Evolutionary conservation across 495 filamentous ascomycete genomes (phyloP).

Genomic region (Penicillium bovifimosum): DNA sequence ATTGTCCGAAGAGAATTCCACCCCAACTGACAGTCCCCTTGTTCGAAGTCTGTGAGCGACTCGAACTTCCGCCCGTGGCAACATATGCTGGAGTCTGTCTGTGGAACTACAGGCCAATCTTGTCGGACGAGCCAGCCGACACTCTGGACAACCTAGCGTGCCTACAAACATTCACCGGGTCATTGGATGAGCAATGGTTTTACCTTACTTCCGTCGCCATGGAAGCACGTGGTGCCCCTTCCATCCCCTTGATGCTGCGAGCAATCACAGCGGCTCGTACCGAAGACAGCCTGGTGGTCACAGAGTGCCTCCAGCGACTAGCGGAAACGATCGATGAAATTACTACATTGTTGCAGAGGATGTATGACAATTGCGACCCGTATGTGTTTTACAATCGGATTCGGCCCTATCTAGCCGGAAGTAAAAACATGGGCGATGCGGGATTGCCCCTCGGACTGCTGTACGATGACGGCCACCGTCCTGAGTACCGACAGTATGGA

Average conservation of each 20-base stretch:
- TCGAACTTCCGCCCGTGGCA: slow-evolving; percentile 89
- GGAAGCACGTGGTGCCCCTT: slow-evolving; percentile 86
- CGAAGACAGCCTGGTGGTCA: slow-evolving; percentile 65
- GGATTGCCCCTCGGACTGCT: slow-evolving; percentile 81
- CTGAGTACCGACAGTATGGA: slow-evolving; percentile 69
- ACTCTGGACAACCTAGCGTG: slow-evolving; percentile 79
- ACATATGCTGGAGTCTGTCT: slow-evolving; percentile 88
- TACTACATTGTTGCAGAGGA: slow-evolving; percentile 63
- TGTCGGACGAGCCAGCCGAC: slow-evolving; percentile 71
- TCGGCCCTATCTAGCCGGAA: slow-evolving; percentile 88
- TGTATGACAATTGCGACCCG: slow-evolving; percentile 92
- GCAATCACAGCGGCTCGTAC: slow-evolving; percentile 77
- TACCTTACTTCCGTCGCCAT: slow-evolving; percentile 93
- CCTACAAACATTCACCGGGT: slow-evolving; percentile 88
- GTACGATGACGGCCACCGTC: slow-evolving; percentile 71
- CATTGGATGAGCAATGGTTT: slow-evolving; percentile 97
- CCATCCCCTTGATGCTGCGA: slow-evolving; percentile 78
- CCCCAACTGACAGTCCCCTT: slow-evolving; percentile 79
- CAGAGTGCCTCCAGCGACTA: slow-evolving; percentile 65
- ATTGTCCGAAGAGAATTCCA: slow-evolving; percentile 62
- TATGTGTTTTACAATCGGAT: slow-evolving; percentile 92
- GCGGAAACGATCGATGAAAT: slow-evolving; percentile 87
- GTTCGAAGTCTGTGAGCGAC: slow-evolving; percentile 66
- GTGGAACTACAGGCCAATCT: slow-evolving; percentile 95
- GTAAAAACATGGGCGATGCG: slow-evolving; percentile 93